A percentile compares a stretch with the other conserved stretches of the same genome.
These are phyloP conservation scores for Bretziella fagacearum DNA, from an alignment of 2,329 filamentous ascomycete species.

Conservation along the genomic window DNA sequence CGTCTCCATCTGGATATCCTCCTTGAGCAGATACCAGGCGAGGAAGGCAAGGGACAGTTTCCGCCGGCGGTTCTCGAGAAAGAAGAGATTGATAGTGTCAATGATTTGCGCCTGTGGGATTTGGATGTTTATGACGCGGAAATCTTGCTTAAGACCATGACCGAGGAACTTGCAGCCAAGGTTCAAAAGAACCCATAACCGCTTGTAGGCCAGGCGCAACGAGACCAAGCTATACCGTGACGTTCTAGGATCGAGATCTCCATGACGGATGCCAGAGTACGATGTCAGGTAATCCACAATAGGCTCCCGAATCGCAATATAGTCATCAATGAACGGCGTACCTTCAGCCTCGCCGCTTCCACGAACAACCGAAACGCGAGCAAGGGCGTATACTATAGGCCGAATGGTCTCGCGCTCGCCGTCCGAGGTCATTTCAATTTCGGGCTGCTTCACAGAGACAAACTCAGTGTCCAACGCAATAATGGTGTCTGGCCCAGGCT, in stretches of 20 bases:
- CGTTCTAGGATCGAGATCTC: constrained; percentile 65
- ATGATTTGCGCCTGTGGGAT: constrained; percentile 81
- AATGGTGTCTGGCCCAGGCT: constrained; percentile 52
- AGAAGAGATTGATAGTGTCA: constrained; percentile 86
- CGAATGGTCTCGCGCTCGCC: constrained; percentile 83
- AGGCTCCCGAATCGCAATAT: constrained; percentile 77
- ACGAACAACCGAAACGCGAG: constrained; percentile 80
- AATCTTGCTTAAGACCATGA: constrained; percentile 85
- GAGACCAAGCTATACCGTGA: constrained; percentile 70
- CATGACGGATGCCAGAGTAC: constrained; percentile 77
- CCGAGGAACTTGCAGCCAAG: constrained; percentile 87
- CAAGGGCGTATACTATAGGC: constrained; percentile 76
- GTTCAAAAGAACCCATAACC: constrained; percentile 91
- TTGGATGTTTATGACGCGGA: constrained; percentile 95
- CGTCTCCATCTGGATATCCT: constrained; percentile 81
- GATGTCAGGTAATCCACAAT: constrained; percentile 92
- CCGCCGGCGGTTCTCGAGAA: constrained; percentile 61
- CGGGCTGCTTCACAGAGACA: constrained; percentile 77
- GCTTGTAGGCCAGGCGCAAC: constrained; percentile 90
- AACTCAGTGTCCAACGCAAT: constrained; percentile 94
- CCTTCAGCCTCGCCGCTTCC: constrained; percentile 65
- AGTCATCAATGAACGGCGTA: constrained; percentile 87
- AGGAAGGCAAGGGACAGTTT: constrained; percentile 82
- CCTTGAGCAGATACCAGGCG: constrained; percentile 77
- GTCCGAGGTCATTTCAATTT: constrained; percentile 92